phyloP scores from a whole-genome alignment of 352 stramenopile species.

The Globisporangium recalcitrans region DNA sequence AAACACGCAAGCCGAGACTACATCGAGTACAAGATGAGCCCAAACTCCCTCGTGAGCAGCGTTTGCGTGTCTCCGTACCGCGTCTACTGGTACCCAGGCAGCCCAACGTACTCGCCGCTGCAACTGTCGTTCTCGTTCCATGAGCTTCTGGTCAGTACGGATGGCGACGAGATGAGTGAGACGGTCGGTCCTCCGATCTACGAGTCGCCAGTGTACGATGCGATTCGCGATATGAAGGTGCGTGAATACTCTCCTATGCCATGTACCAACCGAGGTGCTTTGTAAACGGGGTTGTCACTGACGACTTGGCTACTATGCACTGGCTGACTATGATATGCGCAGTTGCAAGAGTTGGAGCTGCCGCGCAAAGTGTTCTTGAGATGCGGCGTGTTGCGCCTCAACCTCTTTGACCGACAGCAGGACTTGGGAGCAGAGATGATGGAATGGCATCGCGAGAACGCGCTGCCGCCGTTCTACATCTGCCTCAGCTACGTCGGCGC shows the following conservation, averaged over 20 bases:
- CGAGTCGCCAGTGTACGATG: slow-evolving; percentile 42
- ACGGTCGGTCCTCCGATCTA: slow-evolving; percentile 28
- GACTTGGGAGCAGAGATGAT: slow-evolving; percentile 41
- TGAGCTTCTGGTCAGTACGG: slow-evolving; percentile 19
- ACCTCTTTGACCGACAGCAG: slow-evolving; percentile 49
- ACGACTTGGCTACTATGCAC: too few species aligned
- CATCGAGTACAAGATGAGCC: slow-evolving; percentile 52
- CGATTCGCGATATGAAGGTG: slow-evolving; percentile 48
- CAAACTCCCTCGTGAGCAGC: slow-evolving; percentile 38
- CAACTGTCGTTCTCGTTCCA: slow-evolving; percentile 56
- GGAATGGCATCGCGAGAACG: slow-evolving; percentile 37
- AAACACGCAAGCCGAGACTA: slow-evolving; percentile 29
- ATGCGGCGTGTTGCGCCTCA: slow-evolving; percentile 47
- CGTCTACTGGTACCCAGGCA: slow-evolving; percentile 70
- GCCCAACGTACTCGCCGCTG: slow-evolving; percentile 57
- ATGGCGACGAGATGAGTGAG: background rate
- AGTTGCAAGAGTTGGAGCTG: slow-evolving; percentile 52
- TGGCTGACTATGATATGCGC: background rate
- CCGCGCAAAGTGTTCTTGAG: slow-evolving; percentile 36
- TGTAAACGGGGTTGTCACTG: too few species aligned
- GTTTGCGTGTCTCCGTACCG: slow-evolving; percentile 59
- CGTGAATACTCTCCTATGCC: background rate
- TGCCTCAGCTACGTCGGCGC: slow-evolving; percentile 72
- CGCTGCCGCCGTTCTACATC: slow-evolving; percentile 56
- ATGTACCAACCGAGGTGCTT: background rate